Evolutionary conservation across 2,329 filamentous ascomycete genomes (phyloP).

Genomic region (Alternaria conjuncta): DNA sequence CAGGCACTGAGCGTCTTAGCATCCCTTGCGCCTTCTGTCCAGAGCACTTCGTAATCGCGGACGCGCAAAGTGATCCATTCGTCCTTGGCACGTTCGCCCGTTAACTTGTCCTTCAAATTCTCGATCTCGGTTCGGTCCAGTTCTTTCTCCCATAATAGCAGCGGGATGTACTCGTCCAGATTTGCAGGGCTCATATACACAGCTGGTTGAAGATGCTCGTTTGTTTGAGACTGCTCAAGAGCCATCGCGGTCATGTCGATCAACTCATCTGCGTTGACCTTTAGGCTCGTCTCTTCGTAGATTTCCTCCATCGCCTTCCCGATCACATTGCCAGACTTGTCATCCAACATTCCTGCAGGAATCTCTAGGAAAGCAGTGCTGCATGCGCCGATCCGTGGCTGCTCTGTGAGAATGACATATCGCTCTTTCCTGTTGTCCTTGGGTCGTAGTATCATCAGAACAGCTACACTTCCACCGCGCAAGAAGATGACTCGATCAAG

Average conservation of each 20-base stretch:
- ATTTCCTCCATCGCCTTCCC: slow-evolving; percentile 65
- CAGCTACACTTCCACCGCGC: slow-evolving; percentile 64
- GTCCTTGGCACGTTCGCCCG: background rate
- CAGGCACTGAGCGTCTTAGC: background rate
- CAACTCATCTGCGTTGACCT: slow-evolving; percentile 57
- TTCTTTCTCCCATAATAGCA: background rate
- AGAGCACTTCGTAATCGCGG: background rate
- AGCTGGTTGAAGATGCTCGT: too few relatives aligned
- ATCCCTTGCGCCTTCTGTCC: background rate
- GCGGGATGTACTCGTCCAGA: background rate
- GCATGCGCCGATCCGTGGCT: slow-evolving; percentile 64
- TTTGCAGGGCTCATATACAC: background rate
- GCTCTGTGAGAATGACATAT: slow-evolving; percentile 45
- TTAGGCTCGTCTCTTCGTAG: slow-evolving; percentile 63
- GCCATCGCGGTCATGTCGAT: slow-evolving; percentile 62
- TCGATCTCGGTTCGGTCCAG: background rate
- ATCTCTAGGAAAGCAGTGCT: slow-evolving; percentile 63
- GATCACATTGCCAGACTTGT: slow-evolving; percentile 55
- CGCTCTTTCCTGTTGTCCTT: slow-evolving; percentile 21
- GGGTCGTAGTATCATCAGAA: slow-evolving; percentile 53
- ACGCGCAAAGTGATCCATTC: background rate
- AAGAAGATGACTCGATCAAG: slow-evolving; percentile 60
- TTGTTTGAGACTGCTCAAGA: slow-evolving; percentile 25
- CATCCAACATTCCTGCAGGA: slow-evolving; percentile 67
- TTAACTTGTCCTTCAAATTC: background rate